Evolutionary conservation across 2,329 filamentous ascomycete species (phyloP), one percentile per base, ranked within the genome.

Genomic region (Colletotrichum lindemuthianum): DNA sequence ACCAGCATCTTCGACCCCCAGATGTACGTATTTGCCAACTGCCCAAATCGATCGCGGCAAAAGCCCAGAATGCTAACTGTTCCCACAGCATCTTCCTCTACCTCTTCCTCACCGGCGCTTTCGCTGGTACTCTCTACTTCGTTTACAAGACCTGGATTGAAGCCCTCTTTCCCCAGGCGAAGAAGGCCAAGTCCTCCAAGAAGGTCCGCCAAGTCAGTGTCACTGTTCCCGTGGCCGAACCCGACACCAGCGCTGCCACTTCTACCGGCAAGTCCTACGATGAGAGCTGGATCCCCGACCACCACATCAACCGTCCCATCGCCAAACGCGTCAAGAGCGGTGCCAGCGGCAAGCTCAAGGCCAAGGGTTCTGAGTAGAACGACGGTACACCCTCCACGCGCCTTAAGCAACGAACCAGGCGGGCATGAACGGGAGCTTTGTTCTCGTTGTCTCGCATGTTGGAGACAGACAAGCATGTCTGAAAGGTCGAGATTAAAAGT

Each of bases 81-180:
- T 6, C 6, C 12, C 13, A 12, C 59, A 98, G 96, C 76, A 93
- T 98, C 82, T 99, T 99, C 89, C 89, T 99, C 68, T 98, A 98
- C 84, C 85, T 97, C 76, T 90, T 98, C 84, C 91, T 99, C 72
- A 84, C 90, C 58, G 89, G 86, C 67, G 87, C 85, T 68, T 96
- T 97, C 76, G 88, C 81, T 69, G 93, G 91, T 67, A 93, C 90
- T 58, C 87, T 91, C 76, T 97, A 95, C 88, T 97, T 97, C 80
- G 93, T 97, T 82, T 99, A 99, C 88, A 96, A 91, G 84, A 97
- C 95, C 74, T 98, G 95, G 93, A 91, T 99, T 80, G 92, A 93
- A 73, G 90, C 93, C 12, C 91, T 99, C 76, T 97, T 98, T 85
- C 95, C 96, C 52, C 93, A 97, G 84, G 89, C 90, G 70, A 92